Evolutionary conservation across 192 early-diverging fungal genomes (phyloP), one percentile per base, ranked within the genome.

Genomic region (Coemansia sp.): DNA sequence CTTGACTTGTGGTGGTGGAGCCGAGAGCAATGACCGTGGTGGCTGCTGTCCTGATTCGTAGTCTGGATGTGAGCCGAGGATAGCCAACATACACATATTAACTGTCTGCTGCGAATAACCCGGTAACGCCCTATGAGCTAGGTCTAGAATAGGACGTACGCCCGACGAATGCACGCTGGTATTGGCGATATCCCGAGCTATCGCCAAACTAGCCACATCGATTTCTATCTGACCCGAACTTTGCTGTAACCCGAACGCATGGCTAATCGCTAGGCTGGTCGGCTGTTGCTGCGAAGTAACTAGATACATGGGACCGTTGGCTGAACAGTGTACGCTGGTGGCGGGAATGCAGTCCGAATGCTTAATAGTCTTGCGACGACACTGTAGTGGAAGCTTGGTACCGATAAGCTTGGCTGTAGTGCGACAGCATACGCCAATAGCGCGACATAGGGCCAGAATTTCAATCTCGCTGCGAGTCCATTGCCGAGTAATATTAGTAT

Each of bases 321-420:
- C 43, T 13, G 66, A 30, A 2, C 62, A 42, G 38, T 62, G 68
- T 2, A 32, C 21, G 3, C 38, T 50, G 37, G 68, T 52, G 38
- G 62, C 26, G 0, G 26, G 35, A 14, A 62, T 39, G 61, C 10
- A 44, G 49, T 37, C 32, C 5, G 11, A 33, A 23, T 28, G 52
- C 39, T 76, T 82, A 2, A 76, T 59, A 1, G 67, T 76, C 52
- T 82, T 82, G 63, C 74, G 68, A 4, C 79, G 67, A 42, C 74
- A 76, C 50, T 82, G 79, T 37, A 76, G 68, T 21, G 79, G 79
- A 32, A 82, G 68, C 47, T 82, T 82, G 17, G 79, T 70, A 7
- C 67, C 68, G 14, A 82, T 82, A 30, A 82, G 73, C 53, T 70
- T 72, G 65, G 79, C 70, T 2, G 79, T 67, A 23, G 65, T 58